Percentiles rank a stretch among this genome's conserved stretches.
These are phyloP conservation scores for Tothia fuscella DNA, from an alignment of 2,329 filamentous ascomycete species.

Conservation along the genomic window DNA sequence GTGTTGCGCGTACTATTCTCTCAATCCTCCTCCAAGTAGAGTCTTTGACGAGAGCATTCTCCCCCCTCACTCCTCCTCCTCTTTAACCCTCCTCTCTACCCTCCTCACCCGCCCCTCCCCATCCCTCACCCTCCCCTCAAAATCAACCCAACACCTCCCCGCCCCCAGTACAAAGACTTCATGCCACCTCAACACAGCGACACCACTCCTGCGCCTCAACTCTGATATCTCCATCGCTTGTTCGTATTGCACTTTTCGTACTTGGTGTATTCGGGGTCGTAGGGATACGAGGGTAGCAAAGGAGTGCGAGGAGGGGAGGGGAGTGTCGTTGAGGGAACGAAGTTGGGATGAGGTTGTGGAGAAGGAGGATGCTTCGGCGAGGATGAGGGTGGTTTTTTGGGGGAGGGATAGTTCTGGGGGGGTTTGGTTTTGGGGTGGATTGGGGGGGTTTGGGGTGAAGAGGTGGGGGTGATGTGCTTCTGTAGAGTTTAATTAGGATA, in stretches of 20 bases:
- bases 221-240: constrained; percentile 51
- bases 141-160: constrained; percentile 57
- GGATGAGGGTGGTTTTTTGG: constrained; percentile 23
- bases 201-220: constrained; percentile 51
- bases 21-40: too few species aligned
- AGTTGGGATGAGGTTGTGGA: constrained; percentile 31
- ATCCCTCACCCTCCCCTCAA: constrained; percentile 54
- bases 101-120: constrained; percentile 55
- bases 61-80: constrained; percentile 32
- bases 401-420: background rate
- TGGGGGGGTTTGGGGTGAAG: constrained; percentile 17
- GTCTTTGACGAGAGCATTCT: too few species aligned
- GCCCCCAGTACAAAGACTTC: constrained; percentile 56
- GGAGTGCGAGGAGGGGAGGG: constrained; percentile 29
- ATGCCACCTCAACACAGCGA: constrained; percentile 50
- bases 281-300: constrained; percentile 45
- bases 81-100: constrained; percentile 45
- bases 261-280: constrained; percentile 48
- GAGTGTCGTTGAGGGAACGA: constrained; percentile 31
- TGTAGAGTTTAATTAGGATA: constrained; percentile 14
- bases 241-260: constrained; percentile 47
- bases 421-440: background rate
- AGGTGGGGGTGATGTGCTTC: constrained; percentile 30
- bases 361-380: constrained; percentile 32
- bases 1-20: too few species aligned